Base-by-base conservation (phyloP, 805 yeast genomes). In the Saccharomycopsis capsularis region DNA sequence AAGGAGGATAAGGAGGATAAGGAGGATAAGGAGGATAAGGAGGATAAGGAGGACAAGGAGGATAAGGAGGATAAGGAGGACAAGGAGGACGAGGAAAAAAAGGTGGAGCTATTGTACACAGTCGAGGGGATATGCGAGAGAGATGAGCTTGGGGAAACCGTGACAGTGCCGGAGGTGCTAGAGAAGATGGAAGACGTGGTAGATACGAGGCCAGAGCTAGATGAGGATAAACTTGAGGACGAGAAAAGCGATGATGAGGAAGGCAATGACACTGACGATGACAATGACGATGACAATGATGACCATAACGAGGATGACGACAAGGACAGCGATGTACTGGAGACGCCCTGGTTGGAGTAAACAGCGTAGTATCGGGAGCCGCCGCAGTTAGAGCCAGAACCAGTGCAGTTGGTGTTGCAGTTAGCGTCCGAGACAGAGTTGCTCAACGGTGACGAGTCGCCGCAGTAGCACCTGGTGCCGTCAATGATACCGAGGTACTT, bases 401-500 rank as follows among this genome's bases (percentile, higher is more conserved):
- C 75, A 40, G 56, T 46, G 59, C 76, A 71, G 2, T 29, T 44
- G 4, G 58, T 56, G 48, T 57, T 57, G 59, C 76, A 71, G 42
- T 56, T 47, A 6, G 52, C 54, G 16, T 52, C 48, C 2, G 55
- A 27, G 19, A 56, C 48, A n/a, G 53, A 16, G 15, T 40, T 24
- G 16, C 55, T 52, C 3, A 64, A 52, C 13, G 76, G 76, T 32
- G 59, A 50, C 4, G 59, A 40, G 25, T 55, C 53, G 47, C 71
- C 66, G 55, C 76, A 71, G 56, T 61, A 66, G 54, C 76, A 71
- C 23, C 58, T 56, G 40, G 56, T 57, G 6, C 74, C 75, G 44
- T 61, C 57, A 21, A 57, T 59, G 27, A 70, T 25, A 32, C 73
- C 76, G 39, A 70, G 60, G 51, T 67, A 71, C 3, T 72, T 63